Evolutionary conservation across 1,139 yeast species (phyloP), one percentile per base, ranked within the genome.

Genomic region (Taphrina wiesneri): DNA sequence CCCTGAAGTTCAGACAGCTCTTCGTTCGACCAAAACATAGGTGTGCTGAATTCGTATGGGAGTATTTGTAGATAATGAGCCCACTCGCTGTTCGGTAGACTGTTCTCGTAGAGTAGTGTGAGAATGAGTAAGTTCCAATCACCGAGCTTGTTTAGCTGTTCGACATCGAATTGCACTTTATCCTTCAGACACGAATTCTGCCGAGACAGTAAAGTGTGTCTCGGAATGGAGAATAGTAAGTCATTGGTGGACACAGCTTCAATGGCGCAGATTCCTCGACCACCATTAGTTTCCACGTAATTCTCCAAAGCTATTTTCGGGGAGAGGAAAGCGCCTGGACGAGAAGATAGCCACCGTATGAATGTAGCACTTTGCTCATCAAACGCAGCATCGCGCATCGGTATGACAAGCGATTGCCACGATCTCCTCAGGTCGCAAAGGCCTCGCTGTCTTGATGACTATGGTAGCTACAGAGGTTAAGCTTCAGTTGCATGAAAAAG

Each of bases 71-170:
- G 84, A 75, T 93, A 93, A 0, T 85, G 82, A 66, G 73, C 74
- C 96, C 97, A 92, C 43, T 76, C 78, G 60, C 89, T 84, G 11
- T 76, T 0, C 76, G 77, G 78, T 11, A 28, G 39, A 17, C 76
- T 73, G 36, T 77, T 68, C 72, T 89, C 95, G 72, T 84, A 85
- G 65, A 87, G 77, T 71, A 92, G 79, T 23, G 86, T 81, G 49
- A 90, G 75, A 63, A 92, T 86, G 68, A 92, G 77, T 0, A 87
- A 84, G 68, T 88, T 87, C 98, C 98, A 92, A 53, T 86, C 87
- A 67, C 75, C 78, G 46, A 76, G 69, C 1, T 82, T 83, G 63
- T 85, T 77, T 23, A 77, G 73, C 5, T 77, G 76, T 21, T 28
- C 51, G 21, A 17, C 39, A 5, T 45, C 32, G 15, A 43, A 15